A percentile compares a stretch with the other conserved stretches of the same genome.
These are phyloP conservation scores for Fistulifera solaris DNA, from an alignment of 108 stramenopile genomes.

Conservation along the genomic window DNA sequence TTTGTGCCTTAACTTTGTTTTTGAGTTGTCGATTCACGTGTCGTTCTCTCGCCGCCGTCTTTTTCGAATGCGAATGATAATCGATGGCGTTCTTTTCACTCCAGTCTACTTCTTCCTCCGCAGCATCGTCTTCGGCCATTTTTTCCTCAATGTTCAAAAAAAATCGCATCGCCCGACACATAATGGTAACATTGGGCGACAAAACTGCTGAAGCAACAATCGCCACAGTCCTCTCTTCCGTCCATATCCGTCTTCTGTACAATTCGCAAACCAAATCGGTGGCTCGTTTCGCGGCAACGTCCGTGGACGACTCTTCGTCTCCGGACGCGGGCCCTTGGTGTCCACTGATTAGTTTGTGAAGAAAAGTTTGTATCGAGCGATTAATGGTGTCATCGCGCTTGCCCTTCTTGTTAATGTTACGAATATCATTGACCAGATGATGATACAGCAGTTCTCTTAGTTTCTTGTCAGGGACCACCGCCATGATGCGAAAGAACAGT, in stretches of 20 bases:
- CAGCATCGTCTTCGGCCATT: conserved; percentile 82
- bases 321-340: conserved; percentile 15
- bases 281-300: conserved; percentile 72
- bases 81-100: conserved; percentile 58
- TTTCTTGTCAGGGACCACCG: conserved; percentile 78
- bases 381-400: conserved; percentile 75
- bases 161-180: conserved; percentile 83
- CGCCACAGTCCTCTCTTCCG: conserved; percentile 91
- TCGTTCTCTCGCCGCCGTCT: conserved; percentile 48
- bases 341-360: conserved; percentile 61
- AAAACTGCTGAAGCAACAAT: conserved; percentile 77
- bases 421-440: conserved; percentile 88
- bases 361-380: conserved; percentile 67
- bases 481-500: conserved; percentile 88
- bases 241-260: conserved; percentile 93
- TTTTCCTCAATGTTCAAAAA: conserved; percentile 93
- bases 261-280: conserved; percentile 90
- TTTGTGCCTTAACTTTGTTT: conserved; percentile 50
- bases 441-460: conserved; percentile 76
- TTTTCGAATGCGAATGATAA: conserved; percentile 70
- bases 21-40: conserved; percentile 52
- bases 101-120: conserved; percentile 60
- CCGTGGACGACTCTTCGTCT: conserved; percentile 44
- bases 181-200: conserved; percentile 45
- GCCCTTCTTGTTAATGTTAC: conserved; percentile 83